These are phyloP conservation scores for Cornus florida DNA, from an alignment of 148 eudicot genomes.

Conservation along the genomic window DNA sequence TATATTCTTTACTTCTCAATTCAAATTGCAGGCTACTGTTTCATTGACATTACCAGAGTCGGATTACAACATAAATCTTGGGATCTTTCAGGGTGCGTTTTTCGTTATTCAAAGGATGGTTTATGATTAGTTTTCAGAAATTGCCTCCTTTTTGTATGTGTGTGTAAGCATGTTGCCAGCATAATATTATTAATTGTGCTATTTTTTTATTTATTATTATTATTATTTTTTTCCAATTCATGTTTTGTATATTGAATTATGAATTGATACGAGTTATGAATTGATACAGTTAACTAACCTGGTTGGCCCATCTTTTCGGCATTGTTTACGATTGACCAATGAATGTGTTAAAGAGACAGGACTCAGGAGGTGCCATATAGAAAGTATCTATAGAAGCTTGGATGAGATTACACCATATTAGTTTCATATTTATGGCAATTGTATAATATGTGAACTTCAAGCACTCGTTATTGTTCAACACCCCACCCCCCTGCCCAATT, in stretches of 20 bases:
- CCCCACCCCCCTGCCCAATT: neutral
- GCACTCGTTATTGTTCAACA: neutral
- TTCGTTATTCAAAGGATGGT: neutral
- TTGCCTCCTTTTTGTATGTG: neutral
- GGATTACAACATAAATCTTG: conserved; percentile 79
- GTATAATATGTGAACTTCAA: neutral
- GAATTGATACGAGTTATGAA: neutral
- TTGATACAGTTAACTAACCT: neutral
- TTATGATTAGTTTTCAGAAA: neutral
- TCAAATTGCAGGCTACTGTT: conserved; percentile 64
- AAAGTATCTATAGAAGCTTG: neutral
- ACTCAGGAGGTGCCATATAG: neutral
- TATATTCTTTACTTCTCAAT: too few species aligned
- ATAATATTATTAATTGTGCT: too few species aligned
- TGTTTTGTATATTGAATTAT: neutral
- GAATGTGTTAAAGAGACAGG: neutral
- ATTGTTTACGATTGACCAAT: neutral
- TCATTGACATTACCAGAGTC: conserved; percentile 77
- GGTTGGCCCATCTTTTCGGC: neutral
- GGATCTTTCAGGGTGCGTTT: conserved; percentile 77
- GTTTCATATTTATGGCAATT: neutral
- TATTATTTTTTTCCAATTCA: too few species aligned
- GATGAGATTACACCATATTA: conserved; percentile 3
- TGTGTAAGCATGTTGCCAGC: neutral
- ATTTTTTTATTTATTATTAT: too few species aligned